Percentiles rank a stretch among this genome's conserved stretches.
Evolutionary conservation across 108 stramenopile genomes (phyloP).

Genomic region (Nitzschia palea): DNA sequence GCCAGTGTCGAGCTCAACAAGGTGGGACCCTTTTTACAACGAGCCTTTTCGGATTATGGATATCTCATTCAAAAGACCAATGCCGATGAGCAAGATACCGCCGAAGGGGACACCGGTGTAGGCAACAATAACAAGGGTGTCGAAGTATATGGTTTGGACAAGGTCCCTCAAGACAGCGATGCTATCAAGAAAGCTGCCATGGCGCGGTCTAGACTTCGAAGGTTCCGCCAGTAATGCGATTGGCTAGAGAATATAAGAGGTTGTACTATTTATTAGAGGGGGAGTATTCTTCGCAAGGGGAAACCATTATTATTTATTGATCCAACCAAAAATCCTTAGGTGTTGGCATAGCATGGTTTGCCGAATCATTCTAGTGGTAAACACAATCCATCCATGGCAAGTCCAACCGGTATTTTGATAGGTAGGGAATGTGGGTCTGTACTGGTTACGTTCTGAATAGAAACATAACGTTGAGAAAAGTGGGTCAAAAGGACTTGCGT

Average conservation of each 20-base stretch:
- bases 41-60: slow-evolving; percentile 41
- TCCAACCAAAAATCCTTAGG: neutral
- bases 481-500: slow-evolving; percentile 86
- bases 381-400: slow-evolving; percentile 30
- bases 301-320: too few species aligned
- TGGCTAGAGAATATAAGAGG: neutral
- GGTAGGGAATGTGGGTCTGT: neutral
- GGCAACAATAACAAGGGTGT: neutral
- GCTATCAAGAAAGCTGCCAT: slow-evolving; percentile 5
- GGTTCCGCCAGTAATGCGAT: slow-evolving; percentile 1
- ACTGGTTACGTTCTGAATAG: neutral
- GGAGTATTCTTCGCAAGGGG: too few species aligned
- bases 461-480: slow-evolving; percentile 87
- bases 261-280: neutral
- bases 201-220: slow-evolving; percentile 18
- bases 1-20: slow-evolving; percentile 71
- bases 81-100: neutral
- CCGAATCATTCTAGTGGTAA: slow-evolving; percentile 4
- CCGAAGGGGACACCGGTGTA: neutral
- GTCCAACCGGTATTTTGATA: slow-evolving; percentile 12
- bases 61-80: slow-evolving; percentile 9
- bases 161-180: neutral
- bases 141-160: neutral
- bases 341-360: neutral
- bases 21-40: slow-evolving; percentile 63